Conservation (phyloP, 352 stramenopile genomes). For the Phytophthora rubi region DNA sequence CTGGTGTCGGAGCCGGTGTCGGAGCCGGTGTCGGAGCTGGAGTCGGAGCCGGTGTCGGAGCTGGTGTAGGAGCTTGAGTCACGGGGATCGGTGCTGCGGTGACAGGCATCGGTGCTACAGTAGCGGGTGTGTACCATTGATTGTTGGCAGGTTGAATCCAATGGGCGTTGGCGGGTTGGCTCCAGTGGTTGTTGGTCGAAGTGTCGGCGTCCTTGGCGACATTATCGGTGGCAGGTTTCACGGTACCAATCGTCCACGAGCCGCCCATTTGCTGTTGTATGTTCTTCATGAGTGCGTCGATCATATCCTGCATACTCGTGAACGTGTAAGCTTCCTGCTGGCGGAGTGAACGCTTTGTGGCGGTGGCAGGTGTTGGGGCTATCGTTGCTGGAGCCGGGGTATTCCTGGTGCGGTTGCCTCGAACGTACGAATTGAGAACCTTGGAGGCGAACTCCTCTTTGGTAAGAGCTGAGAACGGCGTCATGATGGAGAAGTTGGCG, state of each 20-base stretch:
- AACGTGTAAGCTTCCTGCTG: constrained; percentile 28
- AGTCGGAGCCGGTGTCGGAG: not conserved
- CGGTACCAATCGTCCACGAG: constrained; percentile 26
- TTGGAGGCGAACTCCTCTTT: constrained; percentile 47
- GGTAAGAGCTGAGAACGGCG: constrained; percentile 50
- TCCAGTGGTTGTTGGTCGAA: constrained; percentile 21
- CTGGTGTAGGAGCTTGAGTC: not conserved
- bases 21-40: not conserved
- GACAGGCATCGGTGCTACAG: not conserved
- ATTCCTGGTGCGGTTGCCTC: constrained; percentile 15
- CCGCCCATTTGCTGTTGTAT: constrained; percentile 31
- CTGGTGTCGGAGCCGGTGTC: not conserved
- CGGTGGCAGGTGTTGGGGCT: not conserved
- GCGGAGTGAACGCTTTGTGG: constrained; percentile 28
- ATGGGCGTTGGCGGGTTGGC: not conserved
- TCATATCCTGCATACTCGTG: constrained; percentile 35
- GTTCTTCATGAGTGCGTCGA: constrained; percentile 28
- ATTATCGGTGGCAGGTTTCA: constrained; percentile 25
- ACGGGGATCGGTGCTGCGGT: constrained; percentile 15
- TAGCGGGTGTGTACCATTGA: constrained; percentile 3
- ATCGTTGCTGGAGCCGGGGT: not conserved
- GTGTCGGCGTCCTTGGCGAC: constrained; percentile 14
- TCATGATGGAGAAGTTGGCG: constrained; percentile 49
- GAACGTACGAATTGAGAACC: constrained; percentile 37
- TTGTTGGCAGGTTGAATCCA: constrained; percentile 15